Evolutionary conservation across 306 rosid genomes (phyloP).

Genomic region (Cicer bijugum): DNA sequence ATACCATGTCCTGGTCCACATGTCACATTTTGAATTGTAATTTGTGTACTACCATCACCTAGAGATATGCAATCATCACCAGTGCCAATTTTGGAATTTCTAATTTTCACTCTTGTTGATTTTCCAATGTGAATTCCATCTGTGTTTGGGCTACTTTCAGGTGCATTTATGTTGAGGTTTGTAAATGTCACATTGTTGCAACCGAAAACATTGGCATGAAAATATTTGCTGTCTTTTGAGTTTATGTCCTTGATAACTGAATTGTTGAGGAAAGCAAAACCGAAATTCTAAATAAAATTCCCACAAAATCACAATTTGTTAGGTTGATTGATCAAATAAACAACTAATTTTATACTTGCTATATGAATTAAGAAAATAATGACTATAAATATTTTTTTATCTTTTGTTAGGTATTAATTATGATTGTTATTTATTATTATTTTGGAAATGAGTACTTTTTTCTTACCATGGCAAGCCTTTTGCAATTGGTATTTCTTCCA

Average conservation of each 20-base stretch:
- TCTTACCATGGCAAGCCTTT: too few relatives aligned
- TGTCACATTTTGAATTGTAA: conserved; percentile 9
- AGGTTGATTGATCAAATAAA: background rate
- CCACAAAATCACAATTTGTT: conserved; percentile 18
- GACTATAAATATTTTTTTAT: too few relatives aligned
- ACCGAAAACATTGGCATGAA: conserved; percentile 28
- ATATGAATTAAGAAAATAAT: background rate
- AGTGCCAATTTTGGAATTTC: conserved; percentile 39
- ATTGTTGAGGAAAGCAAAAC: background rate
- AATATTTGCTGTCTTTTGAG: conserved; percentile 29
- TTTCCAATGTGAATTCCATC: conserved; percentile 57
- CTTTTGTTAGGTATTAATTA: too few relatives aligned
- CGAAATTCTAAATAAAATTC: conserved; percentile 31
- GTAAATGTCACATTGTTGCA: conserved; percentile 46
- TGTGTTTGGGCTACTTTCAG: conserved; percentile 41
- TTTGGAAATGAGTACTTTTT: too few relatives aligned
- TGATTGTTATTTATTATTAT: too few relatives aligned
- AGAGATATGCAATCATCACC: conserved; percentile 46
- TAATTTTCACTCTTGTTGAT: conserved; percentile 37
- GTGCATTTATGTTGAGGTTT: conserved; percentile 41
- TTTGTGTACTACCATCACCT: conserved; percentile 46
- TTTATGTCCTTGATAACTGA: conserved; percentile 22
- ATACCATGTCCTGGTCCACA: conserved; percentile 60
- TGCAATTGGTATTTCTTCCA: too few relatives aligned
- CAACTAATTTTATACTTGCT: too few relatives aligned